phyloP scores from a whole-genome alignment of 768 basidiomycete genomes.

The Termitomyces bulborhizus region DNA sequence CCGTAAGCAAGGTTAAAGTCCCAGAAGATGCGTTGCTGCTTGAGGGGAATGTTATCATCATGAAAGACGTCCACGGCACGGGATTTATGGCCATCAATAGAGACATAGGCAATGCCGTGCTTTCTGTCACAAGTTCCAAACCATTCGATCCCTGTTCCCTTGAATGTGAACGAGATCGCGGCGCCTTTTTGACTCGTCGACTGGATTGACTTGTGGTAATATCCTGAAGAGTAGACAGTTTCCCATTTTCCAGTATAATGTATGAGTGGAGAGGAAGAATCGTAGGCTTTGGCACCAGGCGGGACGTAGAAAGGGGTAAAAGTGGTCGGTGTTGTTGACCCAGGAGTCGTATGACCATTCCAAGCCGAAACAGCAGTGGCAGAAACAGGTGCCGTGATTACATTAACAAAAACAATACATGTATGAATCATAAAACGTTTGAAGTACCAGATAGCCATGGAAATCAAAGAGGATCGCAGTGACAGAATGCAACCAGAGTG shows the following conservation, averaged over 20 bases:
- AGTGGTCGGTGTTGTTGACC: slow-evolving; percentile 32
- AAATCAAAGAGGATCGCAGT: background rate
- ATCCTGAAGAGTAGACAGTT: slow-evolving; percentile 44
- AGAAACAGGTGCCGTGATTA: slow-evolving; percentile 8
- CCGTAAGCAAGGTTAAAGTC: slow-evolving; percentile 42
- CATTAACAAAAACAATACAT: slow-evolving; percentile 10
- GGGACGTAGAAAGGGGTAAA: slow-evolving; percentile 75
- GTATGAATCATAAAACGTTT: slow-evolving; percentile 2
- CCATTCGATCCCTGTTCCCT: slow-evolving; percentile 75
- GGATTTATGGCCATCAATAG: slow-evolving; percentile 47
- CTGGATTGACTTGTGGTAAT: slow-evolving; percentile 43
- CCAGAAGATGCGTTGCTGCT: slow-evolving; percentile 65
- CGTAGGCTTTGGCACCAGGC: slow-evolving; percentile 63
- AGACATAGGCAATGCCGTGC: slow-evolving; percentile 53
- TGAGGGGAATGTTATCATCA: slow-evolving; percentile 21
- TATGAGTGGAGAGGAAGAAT: slow-evolving; percentile 63
- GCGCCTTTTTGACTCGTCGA: slow-evolving; percentile 46
- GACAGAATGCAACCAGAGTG: background rate
- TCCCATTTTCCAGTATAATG: slow-evolving; percentile 58
- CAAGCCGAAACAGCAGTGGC: slow-evolving; percentile 45
- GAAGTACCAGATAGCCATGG: slow-evolving; percentile 9
- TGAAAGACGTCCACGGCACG: slow-evolving; percentile 42
- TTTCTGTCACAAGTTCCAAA: slow-evolving; percentile 53
- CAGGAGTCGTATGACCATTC: slow-evolving; percentile 59
- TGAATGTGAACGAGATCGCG: slow-evolving; percentile 50